These are phyloP conservation scores for Ehretia macrophylla DNA, from an alignment of 257 asterid genomes.

Conservation along the genomic window DNA sequence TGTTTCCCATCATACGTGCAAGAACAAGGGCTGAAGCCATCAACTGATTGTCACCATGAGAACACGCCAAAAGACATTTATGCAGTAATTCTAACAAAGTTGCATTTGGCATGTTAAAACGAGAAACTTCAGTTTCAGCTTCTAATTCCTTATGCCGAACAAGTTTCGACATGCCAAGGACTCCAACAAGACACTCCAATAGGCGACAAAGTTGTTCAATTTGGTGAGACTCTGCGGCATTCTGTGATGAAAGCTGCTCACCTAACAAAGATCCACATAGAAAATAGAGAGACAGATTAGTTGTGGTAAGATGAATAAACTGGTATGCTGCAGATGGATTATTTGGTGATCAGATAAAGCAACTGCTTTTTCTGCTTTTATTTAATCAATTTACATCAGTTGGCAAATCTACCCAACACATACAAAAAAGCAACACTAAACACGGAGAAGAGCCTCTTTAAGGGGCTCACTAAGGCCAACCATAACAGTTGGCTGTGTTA, in stretches of 20 bases:
- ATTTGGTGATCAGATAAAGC: no score
- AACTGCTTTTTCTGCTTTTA: no score
- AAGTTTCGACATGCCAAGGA: slow-evolving; percentile 35
- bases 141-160: slow-evolving; percentile 25
- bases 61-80: slow-evolving; percentile 53
- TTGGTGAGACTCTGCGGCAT: slow-evolving; percentile 21
- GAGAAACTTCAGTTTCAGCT: slow-evolving; percentile 28
- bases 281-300: no score
- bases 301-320: no score
- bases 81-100: slow-evolving; percentile 41
- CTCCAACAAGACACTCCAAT: slow-evolving; percentile 47
- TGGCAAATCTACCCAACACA: no score
- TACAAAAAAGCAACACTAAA: no score
- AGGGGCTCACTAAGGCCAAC: no score
- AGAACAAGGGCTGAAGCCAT: slow-evolving; percentile 41
- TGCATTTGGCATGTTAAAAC: slow-evolving; percentile 25
- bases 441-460: no score
- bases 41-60: slow-evolving; percentile 40
- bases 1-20: slow-evolving; percentile 45
- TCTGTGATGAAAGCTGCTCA: slow-evolving; percentile 24
- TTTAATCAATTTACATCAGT: no score
- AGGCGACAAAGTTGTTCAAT: slow-evolving; percentile 37
- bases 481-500: no score
- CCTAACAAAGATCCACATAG: slow-evolving; percentile 35
- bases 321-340: no score